Evolutionary conservation across 208 protist genomes (phyloP), one percentile per base, ranked within the genome.

Genomic region (Trypanosoma avium): DNA sequence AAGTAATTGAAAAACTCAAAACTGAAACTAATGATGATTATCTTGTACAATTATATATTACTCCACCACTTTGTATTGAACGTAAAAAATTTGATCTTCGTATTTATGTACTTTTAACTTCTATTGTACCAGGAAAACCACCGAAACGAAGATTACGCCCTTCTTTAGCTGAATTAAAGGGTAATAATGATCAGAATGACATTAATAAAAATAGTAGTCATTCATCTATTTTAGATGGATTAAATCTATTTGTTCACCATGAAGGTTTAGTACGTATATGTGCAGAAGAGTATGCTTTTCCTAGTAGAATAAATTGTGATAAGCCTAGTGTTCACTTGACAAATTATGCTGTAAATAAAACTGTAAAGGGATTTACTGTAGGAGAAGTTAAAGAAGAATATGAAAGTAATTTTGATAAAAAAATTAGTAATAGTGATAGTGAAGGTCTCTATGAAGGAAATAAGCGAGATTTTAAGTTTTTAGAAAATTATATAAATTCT

Each of bases 1-100:
- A 75, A 4, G 77, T 68, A 17, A 64, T 92, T 4, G 80, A 81
- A 47, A 46, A 75, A 3, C 59, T 68, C 3, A 19, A 17, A 22
- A 58, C 48, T 10, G 49, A 63, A 8, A 19, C 15, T 49, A 60
- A 63, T 40, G 77, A 82, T 3, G 76, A 86, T 52, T 87, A 62
- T 54, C 64, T 97, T 24, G 68, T 94, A 21, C 91, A 97, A 73
- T 53, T 82, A 22, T 98, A 98, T 77, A 60, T 98, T 2, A 80
- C 82, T 36, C 80, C 79, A 0, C 97, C 97, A 4, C 84, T 97
- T 24, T 83, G 97, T 33, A 92, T 98, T 42, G 82, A 97, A 12
- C 82, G 81, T 13, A 84, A 81, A 33, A 98, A 98, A 74, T 98
- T 97, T 60, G 97, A 98, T 63, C 61, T 98, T 22, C 88, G 97